Base-by-base conservation (phyloP, 352 stramenopile genomes). In the Phytophthora nicotianae region DNA sequence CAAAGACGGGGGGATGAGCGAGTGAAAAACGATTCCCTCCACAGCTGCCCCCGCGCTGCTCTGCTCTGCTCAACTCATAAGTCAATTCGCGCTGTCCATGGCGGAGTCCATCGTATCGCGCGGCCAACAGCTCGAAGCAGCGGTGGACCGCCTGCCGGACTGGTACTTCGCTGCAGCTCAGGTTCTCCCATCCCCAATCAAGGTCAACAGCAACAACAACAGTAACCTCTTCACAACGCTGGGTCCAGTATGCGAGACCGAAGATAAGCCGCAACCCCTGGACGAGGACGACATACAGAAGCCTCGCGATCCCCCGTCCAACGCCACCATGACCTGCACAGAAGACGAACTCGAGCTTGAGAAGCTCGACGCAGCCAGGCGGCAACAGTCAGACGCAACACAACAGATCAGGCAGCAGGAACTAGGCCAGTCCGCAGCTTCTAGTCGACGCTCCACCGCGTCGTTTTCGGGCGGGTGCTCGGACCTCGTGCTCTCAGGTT, bases 401-500 rank as follows among this genome's bases (percentile, higher is more conserved):
- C 63, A 61, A 37, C 63, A 65, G 20, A 66, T 54, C 42, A 47
- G 55, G 38, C 32, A 61, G 26, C 62, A 69, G 32, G 63, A 66
- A 17, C 43, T 67, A 23, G 46, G 64, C 26, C 52, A 68, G 46
- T 77, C 66, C 19, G 63, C 49, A 11, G 38, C 51, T 3, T 82
- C 74, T 17, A 86, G 77, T 56, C 63, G 72, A 20, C 72, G 65
- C 26, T 84, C 77, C 37, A 83, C 73, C 1, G 40, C 66, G 23
- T 88, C 78, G 19, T 81, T 71, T 7, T 67, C 65, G 4, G 62
- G 37, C n/a, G 45, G 42, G 11, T 79, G 54, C 37, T 79, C 74
- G 9, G 83, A 92, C 38, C 76, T 92, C 45, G 77, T 88, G 55
- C 74, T 92, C 19, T 88, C 79, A 6, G 77, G 81, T 32, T 92